Conservation (phyloP, 192 early-diverging fungal species). For the Glomus cerebriforme region DNA sequence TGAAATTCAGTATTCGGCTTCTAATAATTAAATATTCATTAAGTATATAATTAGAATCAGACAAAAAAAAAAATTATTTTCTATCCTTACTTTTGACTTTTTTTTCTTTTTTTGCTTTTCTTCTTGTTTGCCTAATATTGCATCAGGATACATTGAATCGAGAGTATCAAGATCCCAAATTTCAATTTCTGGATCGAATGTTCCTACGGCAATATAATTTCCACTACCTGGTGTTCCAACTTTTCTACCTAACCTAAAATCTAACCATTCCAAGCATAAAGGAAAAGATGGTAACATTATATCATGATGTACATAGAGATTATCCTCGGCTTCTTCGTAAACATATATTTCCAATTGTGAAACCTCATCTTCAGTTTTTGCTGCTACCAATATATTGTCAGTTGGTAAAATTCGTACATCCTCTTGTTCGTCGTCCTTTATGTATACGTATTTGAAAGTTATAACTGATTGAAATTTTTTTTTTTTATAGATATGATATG, state of each 20-base stretch:
- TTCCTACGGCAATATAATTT: constrained; percentile 95
- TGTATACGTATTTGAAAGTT: background rate
- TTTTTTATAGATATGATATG: no score
- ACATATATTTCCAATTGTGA: constrained; percentile 94
- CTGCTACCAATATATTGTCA: constrained; percentile 88
- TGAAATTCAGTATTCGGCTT: constrained; percentile 80
- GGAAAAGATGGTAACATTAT: constrained; percentile 97
- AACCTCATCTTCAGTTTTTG: constrained; percentile 97
- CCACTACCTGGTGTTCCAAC: constrained; percentile 55
- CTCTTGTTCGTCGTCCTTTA: constrained; percentile 75
- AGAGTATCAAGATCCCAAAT: constrained; percentile 97
- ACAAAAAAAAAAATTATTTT: background rate
- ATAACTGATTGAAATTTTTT: no score
- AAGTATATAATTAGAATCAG: background rate
- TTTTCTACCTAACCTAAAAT: constrained; percentile 81
- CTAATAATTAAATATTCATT: constrained; percentile 13
- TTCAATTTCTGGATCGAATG: constrained; percentile 97
- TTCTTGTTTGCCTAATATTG: constrained; percentile 76
- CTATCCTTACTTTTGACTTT: constrained; percentile 17
- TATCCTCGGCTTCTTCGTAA: constrained; percentile 87
- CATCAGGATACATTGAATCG: constrained; percentile 89
- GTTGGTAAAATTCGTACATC: constrained; percentile 77
- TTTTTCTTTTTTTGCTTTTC: constrained; percentile 49
- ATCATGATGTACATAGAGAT: constrained; percentile 98
- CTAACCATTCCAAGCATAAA: constrained; percentile 93